Percentiles rank a stretch among this genome's conserved stretches.
phyloP scores from a whole-genome alignment of 2,329 filamentous ascomycete species.

The Arachnopeziza araneosa region DNA sequence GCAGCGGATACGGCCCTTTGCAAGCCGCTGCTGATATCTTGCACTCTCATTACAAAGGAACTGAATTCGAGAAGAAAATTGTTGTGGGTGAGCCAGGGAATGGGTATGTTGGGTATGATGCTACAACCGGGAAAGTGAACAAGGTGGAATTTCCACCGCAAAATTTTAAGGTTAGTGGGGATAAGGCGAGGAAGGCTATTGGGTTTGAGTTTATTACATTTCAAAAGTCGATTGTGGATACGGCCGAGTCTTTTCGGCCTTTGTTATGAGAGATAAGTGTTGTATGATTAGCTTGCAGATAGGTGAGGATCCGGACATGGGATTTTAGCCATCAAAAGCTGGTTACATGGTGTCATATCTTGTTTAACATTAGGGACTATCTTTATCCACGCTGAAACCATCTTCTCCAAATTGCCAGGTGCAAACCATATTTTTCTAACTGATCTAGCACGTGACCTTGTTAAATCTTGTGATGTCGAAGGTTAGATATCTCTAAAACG shows the following conservation, averaged over 20 bases:
- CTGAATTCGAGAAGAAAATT: constrained; percentile 30
- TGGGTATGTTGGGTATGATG: constrained; percentile 33
- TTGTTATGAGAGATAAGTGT: constrained; percentile 6
- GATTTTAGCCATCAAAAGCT: too few species aligned
- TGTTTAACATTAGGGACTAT: too few species aligned
- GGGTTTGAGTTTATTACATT: constrained; percentile 26
- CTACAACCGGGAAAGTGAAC: constrained; percentile 16
- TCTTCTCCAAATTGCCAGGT: too few species aligned
- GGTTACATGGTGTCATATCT: too few species aligned
- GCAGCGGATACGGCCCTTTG: constrained; percentile 27
- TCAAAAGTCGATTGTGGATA: constrained; percentile 30
- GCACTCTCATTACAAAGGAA: constrained; percentile 32
- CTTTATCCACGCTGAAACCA: too few species aligned
- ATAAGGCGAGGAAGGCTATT: constrained; percentile 26
- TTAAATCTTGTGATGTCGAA: too few species aligned
- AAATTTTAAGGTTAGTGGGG: constrained; percentile 21
- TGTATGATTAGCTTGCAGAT: background rate
- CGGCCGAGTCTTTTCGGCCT: constrained; percentile 30
- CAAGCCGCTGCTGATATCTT: constrained; percentile 41
- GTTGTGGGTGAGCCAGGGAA: constrained; percentile 33
- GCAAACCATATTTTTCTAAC: too few species aligned
- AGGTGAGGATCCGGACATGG: too few species aligned
- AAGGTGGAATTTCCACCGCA: constrained; percentile 11
- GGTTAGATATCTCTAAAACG: too few species aligned
- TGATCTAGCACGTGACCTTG: too few species aligned